Conservation (phyloP, 192 early-diverging fungal genomes). For the Linnemannia zychae region DNA sequence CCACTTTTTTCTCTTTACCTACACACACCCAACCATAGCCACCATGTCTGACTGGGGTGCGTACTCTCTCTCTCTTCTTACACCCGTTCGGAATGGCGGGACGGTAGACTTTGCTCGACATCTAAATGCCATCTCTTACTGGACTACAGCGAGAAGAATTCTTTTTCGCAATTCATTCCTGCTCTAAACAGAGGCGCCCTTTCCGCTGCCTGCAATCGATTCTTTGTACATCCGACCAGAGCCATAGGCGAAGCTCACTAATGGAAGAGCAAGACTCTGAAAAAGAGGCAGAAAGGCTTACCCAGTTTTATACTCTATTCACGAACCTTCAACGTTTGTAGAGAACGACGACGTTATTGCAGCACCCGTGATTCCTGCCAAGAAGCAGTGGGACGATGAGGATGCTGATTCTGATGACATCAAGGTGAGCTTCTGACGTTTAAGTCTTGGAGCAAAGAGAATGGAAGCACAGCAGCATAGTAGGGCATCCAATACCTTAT, state of each 20-base stretch:
- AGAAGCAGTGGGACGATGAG: conserved; percentile 78
- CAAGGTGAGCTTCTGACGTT: conserved; percentile 54
- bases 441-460: not conserved
- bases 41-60: conserved; percentile 60
- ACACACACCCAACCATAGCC: conserved; percentile 1
- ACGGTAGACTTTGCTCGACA: not conserved
- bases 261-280: not conserved
- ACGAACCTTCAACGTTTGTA: conserved; percentile 18
- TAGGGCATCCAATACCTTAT: too few species aligned
- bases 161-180: not conserved
- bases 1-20: conserved; percentile 7
- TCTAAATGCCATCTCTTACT: not conserved
- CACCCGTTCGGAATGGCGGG: not conserved
- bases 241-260: not conserved
- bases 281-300: not conserved
- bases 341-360: conserved; percentile 62
- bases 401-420: conserved; percentile 69
- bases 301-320: not conserved
- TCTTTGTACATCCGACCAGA: not conserved
- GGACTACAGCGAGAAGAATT: not conserved
- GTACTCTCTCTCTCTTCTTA: conserved; percentile 17
- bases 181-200: not conserved
- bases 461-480: not conserved
- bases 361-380: conserved; percentile 53
- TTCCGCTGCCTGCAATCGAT: not conserved